Evolutionary conservation across 345 rosid species (phyloP).

Genomic region (Erodium maritimum): DNA sequence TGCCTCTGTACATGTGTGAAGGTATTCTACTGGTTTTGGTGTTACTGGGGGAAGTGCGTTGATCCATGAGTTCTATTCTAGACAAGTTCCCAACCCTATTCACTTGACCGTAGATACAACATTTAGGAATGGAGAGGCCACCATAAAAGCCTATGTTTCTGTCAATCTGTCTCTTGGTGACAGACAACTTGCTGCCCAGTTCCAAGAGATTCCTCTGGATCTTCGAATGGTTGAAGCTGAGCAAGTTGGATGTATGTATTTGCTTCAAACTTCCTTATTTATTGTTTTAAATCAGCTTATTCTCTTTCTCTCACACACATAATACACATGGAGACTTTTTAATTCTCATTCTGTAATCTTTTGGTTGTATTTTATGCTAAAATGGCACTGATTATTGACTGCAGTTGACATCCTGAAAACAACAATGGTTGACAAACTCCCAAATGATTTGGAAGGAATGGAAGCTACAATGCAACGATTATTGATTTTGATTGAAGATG

Average conservation of each 20-base stretch:
- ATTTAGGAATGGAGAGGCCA: constrained; percentile 62
- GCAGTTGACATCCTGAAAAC: constrained; percentile 68
- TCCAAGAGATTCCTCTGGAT: constrained; percentile 94
- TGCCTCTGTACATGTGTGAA: constrained; percentile 14
- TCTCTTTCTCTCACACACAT: neutral
- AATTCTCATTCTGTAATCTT: no score
- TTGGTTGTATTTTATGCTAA: neutral
- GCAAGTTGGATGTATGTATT: constrained; percentile 79
- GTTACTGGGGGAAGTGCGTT: constrained; percentile 83
- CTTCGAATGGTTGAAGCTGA: constrained; percentile 92
- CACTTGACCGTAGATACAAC: constrained; percentile 87
- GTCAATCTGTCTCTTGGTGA: constrained; percentile 75
- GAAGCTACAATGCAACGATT: constrained; percentile 73
- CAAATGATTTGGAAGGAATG: constrained; percentile 97
- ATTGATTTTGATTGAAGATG: constrained; percentile 53
- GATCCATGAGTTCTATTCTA: constrained; percentile 89
- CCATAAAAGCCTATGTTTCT: constrained; percentile 72
- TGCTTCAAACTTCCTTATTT: neutral
- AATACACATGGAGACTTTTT: neutral
- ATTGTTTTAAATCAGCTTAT: neutral
- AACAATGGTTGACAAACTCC: constrained; percentile 65
- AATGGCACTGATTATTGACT: neutral
- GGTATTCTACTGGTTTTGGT: constrained; percentile 94
- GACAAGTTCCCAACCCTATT: constrained; percentile 77
- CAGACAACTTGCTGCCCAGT: constrained; percentile 76